Base-by-base conservation (phyloP, 345 rosid species). In the Streptanthus diversifolius region DNA sequence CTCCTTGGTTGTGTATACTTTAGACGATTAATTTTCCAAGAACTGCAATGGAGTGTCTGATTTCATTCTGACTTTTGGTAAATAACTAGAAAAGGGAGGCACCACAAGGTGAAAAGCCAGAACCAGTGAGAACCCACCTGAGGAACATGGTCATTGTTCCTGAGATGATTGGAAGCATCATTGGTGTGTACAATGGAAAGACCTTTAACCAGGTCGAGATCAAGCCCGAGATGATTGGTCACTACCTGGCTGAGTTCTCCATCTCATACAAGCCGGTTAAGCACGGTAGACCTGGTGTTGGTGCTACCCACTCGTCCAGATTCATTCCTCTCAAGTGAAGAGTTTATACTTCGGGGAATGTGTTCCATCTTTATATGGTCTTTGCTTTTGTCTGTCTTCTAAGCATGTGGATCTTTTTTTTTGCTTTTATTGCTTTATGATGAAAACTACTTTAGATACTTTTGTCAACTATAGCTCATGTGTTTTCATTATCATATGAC, bases 241-340 rank as follows among this genome's bases (percentile, higher is more conserved):
- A 89, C 62, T 89, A 89, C 80, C 72, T 89, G 32, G 96, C 96
- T 19, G 96, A 89, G 76, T 89, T 89, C 81, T 89, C 96, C 2
- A 87, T 89, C 76, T 82, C 88, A 6, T 89, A 89, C 90, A 89
- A 89, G 86, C 97, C 98, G 2, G 96, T 93, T 5, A 93, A 90
- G 96, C 98, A 93, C 4, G 98, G 98, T 55, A 89, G 93, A 74
- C 98, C 97, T 9, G 97, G 98, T 80, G 83, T 89, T 21, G 98
- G 98, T 82, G 98, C 98, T 69, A 93, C 98, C 56, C 98, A 93
- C 73, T 93, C 98, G 3, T 93, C 98, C 7, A 83, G 98, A 87
- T 93, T 93, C 84, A 93, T 93, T 75, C 97, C 97, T 61, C 96
- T 93, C 11, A 93, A 90, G 84, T 93, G 86, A 85, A 22, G 14